Percentiles rank a stretch among this genome's conserved stretches.
Conservation (phyloP, 1,139 yeast species). For the Saccharomyces hybrid region DNA sequence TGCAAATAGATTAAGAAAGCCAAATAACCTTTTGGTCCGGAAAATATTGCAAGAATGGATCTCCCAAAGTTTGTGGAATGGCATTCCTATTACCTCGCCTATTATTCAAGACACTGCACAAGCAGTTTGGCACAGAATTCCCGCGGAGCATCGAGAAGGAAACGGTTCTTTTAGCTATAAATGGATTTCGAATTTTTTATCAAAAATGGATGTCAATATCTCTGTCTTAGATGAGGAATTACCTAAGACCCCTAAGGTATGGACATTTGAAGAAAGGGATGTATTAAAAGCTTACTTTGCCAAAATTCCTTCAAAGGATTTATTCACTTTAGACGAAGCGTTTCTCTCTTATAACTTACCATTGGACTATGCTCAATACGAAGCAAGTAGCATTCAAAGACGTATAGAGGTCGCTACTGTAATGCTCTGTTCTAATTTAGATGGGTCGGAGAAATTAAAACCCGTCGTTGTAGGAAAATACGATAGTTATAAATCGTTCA, state of each 20-base stretch:
- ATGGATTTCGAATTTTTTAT: conserved; percentile 56
- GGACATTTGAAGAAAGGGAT: conserved; percentile 55
- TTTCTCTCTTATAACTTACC: conserved; percentile 56
- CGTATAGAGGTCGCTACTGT: conserved; percentile 41
- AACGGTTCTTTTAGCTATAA: conserved; percentile 57
- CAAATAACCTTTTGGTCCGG: conserved; percentile 49
- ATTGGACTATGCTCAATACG: conserved; percentile 51
- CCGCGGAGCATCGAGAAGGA: conserved; percentile 49
- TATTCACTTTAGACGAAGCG: conserved; percentile 56
- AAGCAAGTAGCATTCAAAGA: conserved; percentile 38
- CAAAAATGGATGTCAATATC: conserved; percentile 48
- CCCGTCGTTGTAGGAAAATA: conserved; percentile 58
- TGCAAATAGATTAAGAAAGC: conserved; percentile 46
- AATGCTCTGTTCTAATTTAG: conserved; percentile 56
- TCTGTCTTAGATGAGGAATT: conserved; percentile 42
- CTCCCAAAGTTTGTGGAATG: conserved; percentile 61
- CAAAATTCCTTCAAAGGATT: conserved; percentile 43
- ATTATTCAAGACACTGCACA: conserved; percentile 58
- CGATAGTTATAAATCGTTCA: conserved; percentile 44
- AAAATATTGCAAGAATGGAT: conserved; percentile 61
- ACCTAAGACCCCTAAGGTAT: conserved; percentile 46
- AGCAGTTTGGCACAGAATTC: conserved; percentile 56
- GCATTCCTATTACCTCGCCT: conserved; percentile 57
- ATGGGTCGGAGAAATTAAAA: conserved; percentile 54
- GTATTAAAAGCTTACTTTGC: conserved; percentile 31